Percentiles rank a stretch among this genome's conserved stretches.
These are phyloP conservation scores for Sporisorium iseilematis-ciliati DNA, from an alignment of 1,284 basidiomycete genomes.

Conservation along the genomic window DNA sequence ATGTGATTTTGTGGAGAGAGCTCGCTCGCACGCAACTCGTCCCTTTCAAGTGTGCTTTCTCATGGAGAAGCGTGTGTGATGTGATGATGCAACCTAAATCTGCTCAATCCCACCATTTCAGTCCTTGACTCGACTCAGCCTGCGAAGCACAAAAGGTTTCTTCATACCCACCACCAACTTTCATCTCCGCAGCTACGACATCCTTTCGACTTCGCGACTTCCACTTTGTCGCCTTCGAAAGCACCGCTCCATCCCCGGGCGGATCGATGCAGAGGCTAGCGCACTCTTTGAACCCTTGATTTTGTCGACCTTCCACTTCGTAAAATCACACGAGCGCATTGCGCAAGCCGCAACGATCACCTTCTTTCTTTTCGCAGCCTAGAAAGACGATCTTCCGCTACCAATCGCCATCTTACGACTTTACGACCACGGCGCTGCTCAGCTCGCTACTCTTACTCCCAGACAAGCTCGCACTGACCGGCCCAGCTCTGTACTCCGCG, in stretches of 20 bases:
- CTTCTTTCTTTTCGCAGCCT: background rate
- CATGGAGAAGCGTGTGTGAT: background rate
- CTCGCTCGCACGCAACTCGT: background rate
- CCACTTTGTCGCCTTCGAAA: background rate
- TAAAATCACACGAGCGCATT: background rate
- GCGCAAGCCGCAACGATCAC: background rate
- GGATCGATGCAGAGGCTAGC: background rate
- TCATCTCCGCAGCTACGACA: background rate
- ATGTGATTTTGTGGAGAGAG: slow-evolving; percentile 18
- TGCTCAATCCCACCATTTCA: slow-evolving; percentile 7
- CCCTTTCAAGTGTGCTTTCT: background rate
- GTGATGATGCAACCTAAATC: slow-evolving; percentile 6
- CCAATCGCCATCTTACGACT: background rate
- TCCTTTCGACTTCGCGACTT: background rate
- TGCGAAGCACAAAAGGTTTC: background rate
- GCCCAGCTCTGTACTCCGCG: background rate
- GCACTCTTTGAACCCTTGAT: background rate
- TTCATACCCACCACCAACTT: no score
- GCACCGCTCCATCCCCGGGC: background rate
- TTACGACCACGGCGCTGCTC: background rate
- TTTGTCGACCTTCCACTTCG: background rate
- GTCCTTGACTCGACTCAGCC: slow-evolving; percentile 7
- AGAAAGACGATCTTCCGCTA: background rate
- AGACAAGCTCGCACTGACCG: background rate
- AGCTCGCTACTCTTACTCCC: background rate